Percentiles rank a stretch among this genome's conserved stretches.
Evolutionary conservation across 2,329 filamentous ascomycete species (phyloP).

Genomic region (Pseudopithomyces maydicus): DNA sequence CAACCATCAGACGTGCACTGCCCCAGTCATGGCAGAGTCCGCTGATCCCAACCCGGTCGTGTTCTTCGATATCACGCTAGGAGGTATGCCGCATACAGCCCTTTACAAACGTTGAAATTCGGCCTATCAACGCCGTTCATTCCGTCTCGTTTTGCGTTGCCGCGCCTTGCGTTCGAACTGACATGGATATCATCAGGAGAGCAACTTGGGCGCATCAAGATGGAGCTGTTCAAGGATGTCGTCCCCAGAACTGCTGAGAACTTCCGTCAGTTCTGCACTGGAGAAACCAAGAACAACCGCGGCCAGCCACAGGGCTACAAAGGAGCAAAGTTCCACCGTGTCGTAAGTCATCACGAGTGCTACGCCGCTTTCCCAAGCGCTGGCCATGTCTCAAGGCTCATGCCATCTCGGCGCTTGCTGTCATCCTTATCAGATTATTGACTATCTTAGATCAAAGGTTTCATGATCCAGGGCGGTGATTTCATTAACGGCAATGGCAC

Average conservation of each 20-base stretch:
- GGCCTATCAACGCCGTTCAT: slow-evolving; percentile 7
- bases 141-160: slow-evolving; percentile 18
- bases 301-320: slow-evolving; percentile 92
- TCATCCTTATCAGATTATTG: slow-evolving; percentile 4
- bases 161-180: slow-evolving; percentile 23
- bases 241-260: slow-evolving; percentile 92
- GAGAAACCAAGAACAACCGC: slow-evolving; percentile 79
- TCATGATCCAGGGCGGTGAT: slow-evolving; percentile 98
- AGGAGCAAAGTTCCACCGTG: slow-evolving; percentile 56
- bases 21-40: slow-evolving; percentile 42
- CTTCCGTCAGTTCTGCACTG: slow-evolving; percentile 96
- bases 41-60: slow-evolving; percentile 57
- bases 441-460: slow-evolving; percentile 76
- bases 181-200: slow-evolving; percentile 34
- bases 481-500: slow-evolving; percentile 93
- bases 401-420: too few relatives aligned
- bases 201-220: slow-evolving; percentile 44
- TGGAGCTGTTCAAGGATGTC: slow-evolving; percentile 79
- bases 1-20: slow-evolving; percentile 26
- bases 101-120: slow-evolving; percentile 14
- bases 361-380: background rate
- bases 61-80: slow-evolving; percentile 80
- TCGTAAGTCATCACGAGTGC: slow-evolving; percentile 6
- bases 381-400: too few relatives aligned
- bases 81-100: slow-evolving; percentile 60